Percentiles rank a stretch among this genome's conserved stretches.
These are phyloP conservation scores for Phytophthora multivora DNA, from an alignment of 352 stramenopile species.

Conservation along the genomic window DNA sequence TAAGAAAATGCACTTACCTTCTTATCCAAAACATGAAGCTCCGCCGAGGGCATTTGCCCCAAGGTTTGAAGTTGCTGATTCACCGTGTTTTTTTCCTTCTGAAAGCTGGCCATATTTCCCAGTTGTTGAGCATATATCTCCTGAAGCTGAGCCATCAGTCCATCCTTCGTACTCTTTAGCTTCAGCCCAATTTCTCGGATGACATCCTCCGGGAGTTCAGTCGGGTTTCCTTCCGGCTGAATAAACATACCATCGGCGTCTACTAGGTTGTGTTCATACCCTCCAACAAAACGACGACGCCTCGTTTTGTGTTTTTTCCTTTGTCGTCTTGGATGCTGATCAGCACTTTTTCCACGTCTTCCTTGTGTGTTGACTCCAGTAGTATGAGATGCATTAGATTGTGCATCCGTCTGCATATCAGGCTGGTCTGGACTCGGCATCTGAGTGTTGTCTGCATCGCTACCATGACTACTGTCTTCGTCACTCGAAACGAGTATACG, in stretches of 20 bases:
- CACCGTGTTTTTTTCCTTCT: conserved; percentile 28
- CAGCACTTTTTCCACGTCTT: not conserved
- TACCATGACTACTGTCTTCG: conserved; percentile 34
- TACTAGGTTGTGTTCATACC: conserved; percentile 62
- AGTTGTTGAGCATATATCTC: conserved; percentile 32
- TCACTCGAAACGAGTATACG: conserved; percentile 49
- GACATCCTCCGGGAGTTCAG: conserved; percentile 79
- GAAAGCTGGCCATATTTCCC: conserved; percentile 39
- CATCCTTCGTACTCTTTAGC: conserved; percentile 35
- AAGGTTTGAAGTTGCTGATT: conserved; percentile 32
- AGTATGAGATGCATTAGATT: not conserved
- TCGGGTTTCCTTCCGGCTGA: conserved; percentile 81
- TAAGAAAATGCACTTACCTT: conserved; percentile 29
- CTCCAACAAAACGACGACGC: conserved; percentile 64
- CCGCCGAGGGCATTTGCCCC: conserved; percentile 19
- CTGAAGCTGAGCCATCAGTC: conserved; percentile 49
- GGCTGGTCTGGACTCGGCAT: conserved; percentile 4
- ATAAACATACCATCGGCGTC: conserved; percentile 78
- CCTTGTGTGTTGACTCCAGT: not conserved
- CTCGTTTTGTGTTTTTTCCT: conserved; percentile 27
- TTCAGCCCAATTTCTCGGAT: conserved; percentile 57
- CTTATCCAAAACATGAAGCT: conserved; percentile 33
- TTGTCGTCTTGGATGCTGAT: conserved; percentile 5
- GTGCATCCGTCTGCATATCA: not conserved
- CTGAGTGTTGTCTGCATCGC: not conserved